Conservation (phyloP, 1,284 basidiomycete genomes). For the Tausonia pullulans region DNA sequence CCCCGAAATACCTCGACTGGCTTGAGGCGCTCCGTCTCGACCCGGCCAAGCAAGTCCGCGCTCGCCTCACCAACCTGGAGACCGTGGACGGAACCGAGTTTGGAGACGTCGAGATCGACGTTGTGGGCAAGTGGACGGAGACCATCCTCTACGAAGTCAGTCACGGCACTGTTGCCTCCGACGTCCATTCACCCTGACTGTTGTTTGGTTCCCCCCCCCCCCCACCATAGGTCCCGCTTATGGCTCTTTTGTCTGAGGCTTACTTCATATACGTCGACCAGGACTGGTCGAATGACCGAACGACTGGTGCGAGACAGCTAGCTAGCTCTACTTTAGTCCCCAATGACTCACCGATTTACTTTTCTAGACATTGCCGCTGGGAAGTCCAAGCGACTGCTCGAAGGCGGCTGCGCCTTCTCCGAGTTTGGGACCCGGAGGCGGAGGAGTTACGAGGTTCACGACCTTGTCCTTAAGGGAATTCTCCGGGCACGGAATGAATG, state of each 20-base stretch:
- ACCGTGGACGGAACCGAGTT: constrained; percentile 30
- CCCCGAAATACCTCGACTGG: constrained; percentile 61
- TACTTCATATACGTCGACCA: constrained; percentile 52
- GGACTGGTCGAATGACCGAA: constrained; percentile 73
- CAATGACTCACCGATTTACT: not conserved
- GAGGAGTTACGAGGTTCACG: constrained; percentile 68
- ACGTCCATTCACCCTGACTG: not conserved
- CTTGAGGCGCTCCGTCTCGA: constrained; percentile 60
- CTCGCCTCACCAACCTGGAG: no score
- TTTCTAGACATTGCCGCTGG: constrained; percentile 47
- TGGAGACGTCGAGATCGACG: constrained; percentile 64
- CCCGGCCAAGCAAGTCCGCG: constrained; percentile 58
- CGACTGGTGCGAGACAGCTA: constrained; percentile 42
- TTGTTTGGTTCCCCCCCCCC: not conserved
- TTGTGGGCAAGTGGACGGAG: constrained; percentile 71
- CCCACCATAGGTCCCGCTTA: constrained; percentile 31
- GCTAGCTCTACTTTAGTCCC: constrained; percentile 8
- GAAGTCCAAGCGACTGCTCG: constrained; percentile 60
- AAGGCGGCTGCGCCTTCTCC: constrained; percentile 61
- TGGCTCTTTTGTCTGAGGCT: constrained; percentile 39
- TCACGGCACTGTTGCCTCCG: not conserved
- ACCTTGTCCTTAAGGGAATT: constrained; percentile 61
- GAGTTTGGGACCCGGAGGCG: constrained; percentile 90
- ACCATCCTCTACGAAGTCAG: constrained; percentile 87
- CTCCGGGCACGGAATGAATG: constrained; percentile 49